Conservation (phyloP, 257 asterid genomes). For the Lycium ferocissimum region DNA sequence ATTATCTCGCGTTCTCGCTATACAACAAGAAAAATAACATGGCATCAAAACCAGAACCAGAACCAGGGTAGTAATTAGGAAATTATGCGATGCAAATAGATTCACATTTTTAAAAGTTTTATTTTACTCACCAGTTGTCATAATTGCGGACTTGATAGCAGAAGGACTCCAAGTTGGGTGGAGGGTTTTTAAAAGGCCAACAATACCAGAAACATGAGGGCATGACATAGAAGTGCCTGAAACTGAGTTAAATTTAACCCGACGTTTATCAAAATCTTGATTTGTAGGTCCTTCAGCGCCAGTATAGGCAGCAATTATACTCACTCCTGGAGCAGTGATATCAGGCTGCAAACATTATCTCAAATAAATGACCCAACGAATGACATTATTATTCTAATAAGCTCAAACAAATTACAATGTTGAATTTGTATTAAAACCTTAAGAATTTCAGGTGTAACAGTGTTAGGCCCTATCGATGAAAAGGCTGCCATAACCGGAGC, state of each 20-base stretch:
- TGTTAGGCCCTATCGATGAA: slow-evolving; percentile 80
- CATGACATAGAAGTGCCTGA: slow-evolving; percentile 99
- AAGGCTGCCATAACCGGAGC: slow-evolving; percentile 94
- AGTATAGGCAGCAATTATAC: slow-evolving; percentile 81
- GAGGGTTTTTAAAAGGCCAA: slow-evolving; percentile 81
- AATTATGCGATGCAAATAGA: neutral
- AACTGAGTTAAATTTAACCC: slow-evolving; percentile 59
- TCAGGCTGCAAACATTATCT: slow-evolving; percentile 70
- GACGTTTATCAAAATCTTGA: slow-evolving; percentile 64
- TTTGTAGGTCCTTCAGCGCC: slow-evolving; percentile 77
- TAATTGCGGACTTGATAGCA: slow-evolving; percentile 86
- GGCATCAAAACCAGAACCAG: neutral
- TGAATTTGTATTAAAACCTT: slow-evolving; percentile 52
- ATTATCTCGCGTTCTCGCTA: slow-evolving; percentile 80
- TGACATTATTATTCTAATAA: neutral
- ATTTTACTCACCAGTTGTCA: slow-evolving; percentile 68
- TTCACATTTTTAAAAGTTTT: neutral
- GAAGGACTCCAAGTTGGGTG: slow-evolving; percentile 95
- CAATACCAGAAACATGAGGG: slow-evolving; percentile 90
- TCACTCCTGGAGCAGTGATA: slow-evolving; percentile 95
- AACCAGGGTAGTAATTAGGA: neutral
- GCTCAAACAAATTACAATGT: no score
- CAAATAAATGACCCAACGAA: neutral
- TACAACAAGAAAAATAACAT: neutral
- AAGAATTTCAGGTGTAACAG: slow-evolving; percentile 70